phyloP scores from a whole-genome alignment of 2,329 filamentous ascomycete genomes.

The Beauveria asiatica region DNA sequence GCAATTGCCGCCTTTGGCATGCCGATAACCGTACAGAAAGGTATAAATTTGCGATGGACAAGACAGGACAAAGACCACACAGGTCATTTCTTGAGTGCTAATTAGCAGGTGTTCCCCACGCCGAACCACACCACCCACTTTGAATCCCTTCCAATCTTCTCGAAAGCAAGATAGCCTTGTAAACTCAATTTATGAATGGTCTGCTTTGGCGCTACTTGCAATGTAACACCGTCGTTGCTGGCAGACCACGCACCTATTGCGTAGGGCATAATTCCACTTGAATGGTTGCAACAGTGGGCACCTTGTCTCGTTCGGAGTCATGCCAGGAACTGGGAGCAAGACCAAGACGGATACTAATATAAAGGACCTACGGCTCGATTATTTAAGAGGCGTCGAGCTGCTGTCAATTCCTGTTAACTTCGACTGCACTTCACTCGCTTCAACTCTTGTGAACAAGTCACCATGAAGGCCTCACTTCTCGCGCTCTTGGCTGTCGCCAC shows the following conservation, averaged over 20 bases:
- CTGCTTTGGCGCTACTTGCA: no score
- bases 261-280: no score
- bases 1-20: background rate
- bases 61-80: no score
- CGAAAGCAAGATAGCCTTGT: no score
- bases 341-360: background rate
- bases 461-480: background rate
- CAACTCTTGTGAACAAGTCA: background rate
- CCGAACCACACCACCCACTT: no score
- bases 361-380: background rate
- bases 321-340: background rate
- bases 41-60: background rate
- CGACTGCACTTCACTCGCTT: background rate
- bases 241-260: no score
- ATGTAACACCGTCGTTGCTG: no score
- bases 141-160: no score
- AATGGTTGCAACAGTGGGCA: background rate
- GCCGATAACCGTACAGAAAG: no score
- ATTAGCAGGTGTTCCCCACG: no score
- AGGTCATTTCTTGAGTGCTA: no score
- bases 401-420: background rate
- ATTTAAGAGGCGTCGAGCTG: background rate
- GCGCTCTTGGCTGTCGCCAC: conserved; percentile 14
- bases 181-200: no score
- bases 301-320: background rate